These are phyloP conservation scores for Tulasnella sp. DNA, from an alignment of 768 basidiomycete species.

Conservation along the genomic window DNA sequence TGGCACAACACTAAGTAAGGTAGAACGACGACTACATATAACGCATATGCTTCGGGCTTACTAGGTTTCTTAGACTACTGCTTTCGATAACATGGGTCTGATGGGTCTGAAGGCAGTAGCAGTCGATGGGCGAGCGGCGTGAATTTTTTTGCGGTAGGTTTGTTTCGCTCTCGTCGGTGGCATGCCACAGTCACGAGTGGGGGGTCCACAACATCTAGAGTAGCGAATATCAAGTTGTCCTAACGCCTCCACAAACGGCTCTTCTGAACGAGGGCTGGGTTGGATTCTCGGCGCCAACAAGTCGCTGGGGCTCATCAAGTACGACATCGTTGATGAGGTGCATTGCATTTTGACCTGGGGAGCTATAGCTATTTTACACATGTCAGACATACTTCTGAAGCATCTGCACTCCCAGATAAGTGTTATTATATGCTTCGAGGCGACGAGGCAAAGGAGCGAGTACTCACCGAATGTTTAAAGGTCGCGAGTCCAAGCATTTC, in stretches of 20 bases:
- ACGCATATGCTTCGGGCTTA: not conserved
- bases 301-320: not conserved
- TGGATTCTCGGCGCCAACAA: not conserved
- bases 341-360: not conserved
- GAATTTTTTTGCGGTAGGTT: not conserved
- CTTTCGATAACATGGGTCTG: not conserved
- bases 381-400: too few species aligned
- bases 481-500: not conserved
- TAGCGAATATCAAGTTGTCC: not conserved
- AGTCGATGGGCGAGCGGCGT: not conserved
- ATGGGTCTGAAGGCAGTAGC: not conserved
- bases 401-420: too few species aligned
- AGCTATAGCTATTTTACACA: too few species aligned
- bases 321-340: too few species aligned
- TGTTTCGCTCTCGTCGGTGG: not conserved
- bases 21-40: not conserved
- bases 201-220: not conserved
- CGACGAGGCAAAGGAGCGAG: too few species aligned
- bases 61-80: not conserved
- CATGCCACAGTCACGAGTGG: too few species aligned
- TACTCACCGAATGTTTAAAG: too few species aligned
- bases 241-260: not conserved
- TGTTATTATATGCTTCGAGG: too few species aligned
- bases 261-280: too few species aligned
- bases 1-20: too few species aligned